Conservation (phyloP, 306 rosid genomes). For the Begonia peltatifolia region DNA sequence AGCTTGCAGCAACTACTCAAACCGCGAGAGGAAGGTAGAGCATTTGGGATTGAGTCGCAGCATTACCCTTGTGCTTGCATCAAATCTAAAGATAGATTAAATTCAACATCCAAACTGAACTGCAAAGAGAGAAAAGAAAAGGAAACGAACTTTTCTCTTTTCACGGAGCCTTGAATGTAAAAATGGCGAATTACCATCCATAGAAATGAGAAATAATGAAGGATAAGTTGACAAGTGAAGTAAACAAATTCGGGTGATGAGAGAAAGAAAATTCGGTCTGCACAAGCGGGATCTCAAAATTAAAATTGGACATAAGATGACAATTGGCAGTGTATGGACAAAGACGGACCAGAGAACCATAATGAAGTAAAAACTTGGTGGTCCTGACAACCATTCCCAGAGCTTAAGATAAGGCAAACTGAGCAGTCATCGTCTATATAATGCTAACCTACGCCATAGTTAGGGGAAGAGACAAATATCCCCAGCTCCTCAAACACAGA, state of each 20-base stretch:
- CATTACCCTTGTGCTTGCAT: too few species aligned
- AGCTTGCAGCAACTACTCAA: too few species aligned
- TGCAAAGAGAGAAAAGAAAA: too few species aligned
- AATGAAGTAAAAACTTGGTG: constrained; percentile 23
- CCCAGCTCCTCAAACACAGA: constrained; percentile 27
- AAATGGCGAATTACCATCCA: constrained; percentile 4
- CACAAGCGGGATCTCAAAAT: neutral
- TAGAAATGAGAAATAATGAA: neutral
- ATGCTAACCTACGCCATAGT: constrained; percentile 17
- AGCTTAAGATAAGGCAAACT: constrained; percentile 33
- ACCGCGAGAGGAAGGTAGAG: too few species aligned
- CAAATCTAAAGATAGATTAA: too few species aligned
- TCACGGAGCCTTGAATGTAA: neutral
- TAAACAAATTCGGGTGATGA: neutral
- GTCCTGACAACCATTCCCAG: constrained; percentile 39
- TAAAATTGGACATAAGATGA: constrained; percentile 18
- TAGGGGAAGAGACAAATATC: constrained; percentile 30
- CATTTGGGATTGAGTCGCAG: too few species aligned
- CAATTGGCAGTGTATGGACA: constrained; percentile 15
- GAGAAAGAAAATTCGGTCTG: constrained; percentile 1
- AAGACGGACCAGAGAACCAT: constrained; percentile 13
- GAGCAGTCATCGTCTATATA: constrained; percentile 19
- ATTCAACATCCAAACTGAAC: too few species aligned
- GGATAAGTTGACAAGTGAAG: neutral
- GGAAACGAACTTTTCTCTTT: neutral